Evolutionary conservation across 2,329 filamentous ascomycete species (phyloP), one percentile per base, ranked within the genome.

Genomic region (Pezicula carpinea): DNA sequence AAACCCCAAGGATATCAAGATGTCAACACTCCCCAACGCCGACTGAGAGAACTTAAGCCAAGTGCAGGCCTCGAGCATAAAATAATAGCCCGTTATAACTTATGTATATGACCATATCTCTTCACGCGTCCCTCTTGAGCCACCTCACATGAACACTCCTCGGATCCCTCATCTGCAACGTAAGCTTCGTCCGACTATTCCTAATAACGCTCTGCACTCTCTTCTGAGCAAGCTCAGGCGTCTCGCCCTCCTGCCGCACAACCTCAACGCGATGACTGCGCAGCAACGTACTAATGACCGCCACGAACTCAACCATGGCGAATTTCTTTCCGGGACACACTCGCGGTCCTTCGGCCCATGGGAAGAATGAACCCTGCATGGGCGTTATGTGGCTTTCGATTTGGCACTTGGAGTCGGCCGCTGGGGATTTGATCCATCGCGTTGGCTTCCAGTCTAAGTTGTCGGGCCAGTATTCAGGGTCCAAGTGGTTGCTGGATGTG

Each of bases 321-420:
- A 56, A 56, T 14, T 55, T 55, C 39, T 52, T 56, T 5, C 55
- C 52, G 1, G 55, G 55, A 41, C 53, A 59, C 6, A 53, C 26
- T 21, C 55, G 43, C 1, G 50, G 44, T 29, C 53, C 51, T 8
- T 23, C 33, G 14, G 49, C 44, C 53, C 51, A 59, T 2, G 52
- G 48, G 5, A 55, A 7, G 32, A 49, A 58, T 8, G 44, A 38
- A 15, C 46, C 50, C 31, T 41, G 46, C 15, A 29, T 31, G 5
- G 47, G 45, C 14, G 26, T 40, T 4, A 48, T 35, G 2, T 49
- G 4, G 0, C 40, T 35, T 36, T 50, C 47, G 6, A 13, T n/a
- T 29, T 29, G 6, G 2, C 13, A 11, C 13, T 29, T 29, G 1
- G 26, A 29, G 23, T 31, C 7, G 5, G 19, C 7, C 10, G 32